Conservation (phyloP, 805 yeast species). For the Candida awuae region DNA sequence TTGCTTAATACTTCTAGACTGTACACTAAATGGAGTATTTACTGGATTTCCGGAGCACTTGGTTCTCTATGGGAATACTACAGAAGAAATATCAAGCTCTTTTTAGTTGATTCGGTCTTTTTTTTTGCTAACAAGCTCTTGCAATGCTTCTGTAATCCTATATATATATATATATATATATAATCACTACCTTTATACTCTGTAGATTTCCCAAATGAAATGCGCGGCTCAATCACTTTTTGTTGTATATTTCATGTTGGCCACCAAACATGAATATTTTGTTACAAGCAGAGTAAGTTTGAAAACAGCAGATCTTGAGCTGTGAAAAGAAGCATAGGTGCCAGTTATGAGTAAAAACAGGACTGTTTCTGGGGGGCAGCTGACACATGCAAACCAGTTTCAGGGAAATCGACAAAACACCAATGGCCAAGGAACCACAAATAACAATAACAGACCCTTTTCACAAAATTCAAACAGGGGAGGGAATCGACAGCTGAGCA, state of each 20-base stretch:
- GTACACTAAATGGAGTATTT: slow-evolving; percentile 14
- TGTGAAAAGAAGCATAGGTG: too few species aligned
- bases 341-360: slow-evolving; percentile 1
- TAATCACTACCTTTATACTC: too few species aligned
- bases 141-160: too few species aligned
- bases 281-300: too few species aligned
- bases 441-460: background rate
- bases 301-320: background rate
- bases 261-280: too few species aligned
- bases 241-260: too few species aligned
- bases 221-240: background rate
- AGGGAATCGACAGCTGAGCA: too few species aligned
- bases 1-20: slow-evolving; percentile 6
- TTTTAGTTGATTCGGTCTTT: slow-evolving; percentile 28
- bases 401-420: slow-evolving; percentile 12
- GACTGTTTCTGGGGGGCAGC: slow-evolving; percentile 9
- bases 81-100: slow-evolving; percentile 26
- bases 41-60: slow-evolving; percentile 23
- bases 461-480: too few species aligned
- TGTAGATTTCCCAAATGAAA: background rate
- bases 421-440: slow-evolving; percentile 2
- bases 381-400: slow-evolving; percentile 15
- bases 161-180: too few species aligned
- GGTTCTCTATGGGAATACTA: slow-evolving; percentile 28
- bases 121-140: slow-evolving; percentile 9